Conservation (phyloP, 1,284 basidiomycete genomes). For the Mycosarcoma mackinlayi region DNA sequence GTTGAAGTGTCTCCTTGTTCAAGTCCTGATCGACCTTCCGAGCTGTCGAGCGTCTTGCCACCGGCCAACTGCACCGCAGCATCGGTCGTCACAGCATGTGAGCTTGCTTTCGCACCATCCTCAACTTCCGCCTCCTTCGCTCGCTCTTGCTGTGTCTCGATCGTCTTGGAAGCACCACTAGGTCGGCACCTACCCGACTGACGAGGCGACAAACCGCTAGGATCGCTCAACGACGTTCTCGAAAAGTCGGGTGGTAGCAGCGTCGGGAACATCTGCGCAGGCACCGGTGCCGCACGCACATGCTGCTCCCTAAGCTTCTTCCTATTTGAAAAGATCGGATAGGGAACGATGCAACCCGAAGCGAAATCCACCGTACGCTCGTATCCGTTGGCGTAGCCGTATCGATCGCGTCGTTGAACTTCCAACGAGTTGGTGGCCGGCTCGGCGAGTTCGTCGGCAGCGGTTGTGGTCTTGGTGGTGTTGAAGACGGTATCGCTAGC, state of each 20-base stretch:
- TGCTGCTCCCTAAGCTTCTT: neutral
- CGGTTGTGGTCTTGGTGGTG: neutral
- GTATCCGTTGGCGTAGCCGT: conserved; percentile 12
- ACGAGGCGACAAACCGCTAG: conserved; percentile 7
- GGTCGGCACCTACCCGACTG: conserved; percentile 2
- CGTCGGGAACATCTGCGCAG: conserved; percentile 1
- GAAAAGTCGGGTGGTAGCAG: conserved; percentile 29
- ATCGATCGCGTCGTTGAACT: neutral
- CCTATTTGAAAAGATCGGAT: conserved; percentile 21
- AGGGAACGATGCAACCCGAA: conserved; percentile 28
- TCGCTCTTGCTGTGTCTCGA: neutral
- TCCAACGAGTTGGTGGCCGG: too few relatives aligned
- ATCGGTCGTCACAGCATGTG: neutral
- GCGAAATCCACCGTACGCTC: conserved; percentile 19
- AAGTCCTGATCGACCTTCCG: neutral
- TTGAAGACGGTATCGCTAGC: conserved; percentile 7
- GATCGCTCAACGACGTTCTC: neutral
- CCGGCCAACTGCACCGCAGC: neutral
- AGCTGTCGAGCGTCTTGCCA: neutral
- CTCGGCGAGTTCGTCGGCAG: too few relatives aligned
- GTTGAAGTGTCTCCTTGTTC: neutral
- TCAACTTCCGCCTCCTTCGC: neutral
- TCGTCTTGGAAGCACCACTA: conserved; percentile 5
- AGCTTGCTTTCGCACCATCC: neutral
- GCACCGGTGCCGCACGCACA: too few relatives aligned